Evolutionary conservation across 169 alveolate species (phyloP).

Genomic region (Cryptosporidium ryanae): DNA sequence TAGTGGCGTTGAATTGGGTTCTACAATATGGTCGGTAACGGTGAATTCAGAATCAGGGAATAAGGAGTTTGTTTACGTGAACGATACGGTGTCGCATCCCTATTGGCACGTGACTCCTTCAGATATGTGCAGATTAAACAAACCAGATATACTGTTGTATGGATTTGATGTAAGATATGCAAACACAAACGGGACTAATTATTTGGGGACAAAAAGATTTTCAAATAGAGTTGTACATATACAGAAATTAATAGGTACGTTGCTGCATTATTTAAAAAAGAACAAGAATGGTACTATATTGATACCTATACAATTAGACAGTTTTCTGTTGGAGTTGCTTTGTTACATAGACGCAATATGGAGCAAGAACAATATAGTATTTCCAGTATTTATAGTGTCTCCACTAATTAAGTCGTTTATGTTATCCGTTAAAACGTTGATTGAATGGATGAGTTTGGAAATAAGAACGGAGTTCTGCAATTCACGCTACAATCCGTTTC

Average conservation of each 20-base stretch:
- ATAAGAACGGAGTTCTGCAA: constrained; percentile 66
- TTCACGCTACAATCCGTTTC: constrained; percentile 69
- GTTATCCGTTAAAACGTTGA: constrained; percentile 59
- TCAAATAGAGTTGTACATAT: constrained; percentile 23
- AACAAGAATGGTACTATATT: constrained; percentile 65
- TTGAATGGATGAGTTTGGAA: constrained; percentile 74
- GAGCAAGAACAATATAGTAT: constrained; percentile 48
- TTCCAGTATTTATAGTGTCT: constrained; percentile 61
- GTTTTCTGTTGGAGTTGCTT: constrained; percentile 38
- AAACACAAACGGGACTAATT: background rate
- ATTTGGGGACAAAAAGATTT: background rate
- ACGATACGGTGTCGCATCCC: constrained; percentile 44
- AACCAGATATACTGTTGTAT: constrained; percentile 42
- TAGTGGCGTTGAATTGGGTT: constrained; percentile 59
- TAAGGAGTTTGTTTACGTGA: constrained; percentile 58
- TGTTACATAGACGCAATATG: constrained; percentile 72
- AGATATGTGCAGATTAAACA: constrained; percentile 40
- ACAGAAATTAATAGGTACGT: constrained; percentile 29
- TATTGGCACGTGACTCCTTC: constrained; percentile 76
- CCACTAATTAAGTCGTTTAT: constrained; percentile 54
- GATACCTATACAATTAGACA: constrained; percentile 52
- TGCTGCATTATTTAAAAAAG: constrained; percentile 45
- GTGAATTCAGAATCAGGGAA: constrained; percentile 26
- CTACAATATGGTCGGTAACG: constrained; percentile 63
- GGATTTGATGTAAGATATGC: constrained; percentile 6